A percentile compares a stretch with the other conserved stretches of the same genome.
Evolutionary conservation across 805 yeast genomes (phyloP).

Genomic region (Yueomyces sinensis): DNA sequence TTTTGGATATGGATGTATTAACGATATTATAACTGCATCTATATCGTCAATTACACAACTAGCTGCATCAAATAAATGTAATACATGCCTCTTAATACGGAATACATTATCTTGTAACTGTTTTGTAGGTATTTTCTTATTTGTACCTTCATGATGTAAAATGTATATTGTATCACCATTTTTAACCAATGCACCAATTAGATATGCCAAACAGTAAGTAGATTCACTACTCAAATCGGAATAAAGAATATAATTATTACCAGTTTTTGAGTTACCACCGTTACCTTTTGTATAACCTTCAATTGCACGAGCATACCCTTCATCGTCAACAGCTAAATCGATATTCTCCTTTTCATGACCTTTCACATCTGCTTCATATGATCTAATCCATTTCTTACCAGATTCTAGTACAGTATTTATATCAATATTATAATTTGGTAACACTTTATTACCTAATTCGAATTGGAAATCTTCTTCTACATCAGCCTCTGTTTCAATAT

Average conservation of each 20-base stretch:
- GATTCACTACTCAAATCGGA: constrained; percentile 79
- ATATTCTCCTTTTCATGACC: constrained; percentile 26
- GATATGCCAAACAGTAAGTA: constrained; percentile 73
- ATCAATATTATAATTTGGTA: constrained; percentile 20
- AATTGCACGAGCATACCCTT: background rate
- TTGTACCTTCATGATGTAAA: constrained; percentile 25
- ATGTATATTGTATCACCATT: constrained; percentile 75
- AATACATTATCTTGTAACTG: constrained; percentile 8
- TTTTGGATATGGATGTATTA: constrained; percentile 28
- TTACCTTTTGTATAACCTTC: background rate
- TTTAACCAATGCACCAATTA: constrained; percentile 70
- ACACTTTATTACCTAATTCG: constrained; percentile 21
- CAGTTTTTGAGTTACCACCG: background rate
- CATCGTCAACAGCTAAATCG: background rate
- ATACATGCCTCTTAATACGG: constrained; percentile 8
- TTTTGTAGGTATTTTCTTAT: constrained; percentile 2
- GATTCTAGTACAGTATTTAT: constrained; percentile 18
- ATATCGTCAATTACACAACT: constrained; percentile 15
- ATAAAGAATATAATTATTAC: constrained; percentile 43
- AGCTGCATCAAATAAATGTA: constrained; percentile 19
- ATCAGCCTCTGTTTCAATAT: constrained; percentile 22
- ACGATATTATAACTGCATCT: constrained; percentile 22
- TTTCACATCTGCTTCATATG: constrained; percentile 16
- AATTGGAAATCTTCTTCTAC: constrained; percentile 21
- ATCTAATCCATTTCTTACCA: constrained; percentile 20